Conservation (phyloP, 768 basidiomycete genomes). For the Galerina marginata region DNA sequence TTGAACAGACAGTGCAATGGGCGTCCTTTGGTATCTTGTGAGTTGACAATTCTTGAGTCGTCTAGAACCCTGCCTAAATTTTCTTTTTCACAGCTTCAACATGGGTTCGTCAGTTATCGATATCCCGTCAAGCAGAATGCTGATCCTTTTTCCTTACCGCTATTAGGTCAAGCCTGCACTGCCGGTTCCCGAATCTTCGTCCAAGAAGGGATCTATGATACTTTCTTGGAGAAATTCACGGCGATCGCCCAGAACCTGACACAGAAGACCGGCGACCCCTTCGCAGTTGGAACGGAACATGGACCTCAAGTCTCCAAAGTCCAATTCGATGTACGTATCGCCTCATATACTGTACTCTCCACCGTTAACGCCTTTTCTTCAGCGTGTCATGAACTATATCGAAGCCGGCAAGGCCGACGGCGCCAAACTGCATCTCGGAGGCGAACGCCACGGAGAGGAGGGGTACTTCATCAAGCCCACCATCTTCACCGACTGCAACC, state of each 20-base stretch:
- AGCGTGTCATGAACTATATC: conserved; percentile 82
- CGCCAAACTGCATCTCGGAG: conserved; percentile 70
- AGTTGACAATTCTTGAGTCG: conserved; percentile 23
- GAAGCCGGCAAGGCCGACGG: conserved; percentile 72
- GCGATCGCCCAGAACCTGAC: conserved; percentile 54
- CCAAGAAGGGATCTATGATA: conserved; percentile 77
- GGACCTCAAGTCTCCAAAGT: conserved; percentile 74
- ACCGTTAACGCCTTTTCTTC: neutral
- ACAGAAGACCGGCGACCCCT: conserved; percentile 65
- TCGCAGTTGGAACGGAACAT: conserved; percentile 56
- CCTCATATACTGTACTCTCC: neutral
- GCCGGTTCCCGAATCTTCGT: conserved; percentile 85
- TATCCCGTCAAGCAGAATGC: neutral
- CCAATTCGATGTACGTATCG: conserved; percentile 62
- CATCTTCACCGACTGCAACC: conserved; percentile 66
- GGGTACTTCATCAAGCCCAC: conserved; percentile 76
- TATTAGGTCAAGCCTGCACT: conserved; percentile 76
- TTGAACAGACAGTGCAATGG: conserved; percentile 72
- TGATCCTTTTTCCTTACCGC: conserved; percentile 47
- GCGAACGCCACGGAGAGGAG: conserved; percentile 51
- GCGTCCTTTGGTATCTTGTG: conserved; percentile 70
- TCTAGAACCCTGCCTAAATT: neutral
- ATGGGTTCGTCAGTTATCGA: conserved; percentile 26
- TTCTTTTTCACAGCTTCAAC: conserved; percentile 36
- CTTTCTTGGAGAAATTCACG: conserved; percentile 65